phyloP scores from a whole-genome alignment of 345 rosid genomes.

The Syzygium jambos region DNA sequence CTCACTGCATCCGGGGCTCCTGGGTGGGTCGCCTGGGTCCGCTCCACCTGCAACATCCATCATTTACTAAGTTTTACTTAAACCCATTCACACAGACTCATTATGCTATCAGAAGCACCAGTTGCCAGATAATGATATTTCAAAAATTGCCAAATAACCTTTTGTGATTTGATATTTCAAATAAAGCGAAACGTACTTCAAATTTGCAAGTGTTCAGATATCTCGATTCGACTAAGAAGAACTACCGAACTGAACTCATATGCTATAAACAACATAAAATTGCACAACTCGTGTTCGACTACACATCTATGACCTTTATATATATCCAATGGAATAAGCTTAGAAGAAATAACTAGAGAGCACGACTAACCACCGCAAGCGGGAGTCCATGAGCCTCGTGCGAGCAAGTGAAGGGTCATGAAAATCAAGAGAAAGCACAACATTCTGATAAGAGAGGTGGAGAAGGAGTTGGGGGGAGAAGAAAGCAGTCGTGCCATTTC shows the following conservation, averaged over 20 bases:
- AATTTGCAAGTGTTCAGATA: background rate
- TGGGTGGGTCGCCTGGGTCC: fast-evolving
- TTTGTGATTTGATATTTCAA: background rate
- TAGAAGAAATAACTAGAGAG: background rate
- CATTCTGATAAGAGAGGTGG: background rate
- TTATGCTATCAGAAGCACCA: background rate
- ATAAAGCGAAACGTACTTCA: background rate
- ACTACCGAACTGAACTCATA: background rate
- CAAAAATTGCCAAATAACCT: background rate
- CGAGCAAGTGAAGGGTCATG: background rate
- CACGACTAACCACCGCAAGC: background rate
- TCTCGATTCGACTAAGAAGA: background rate
- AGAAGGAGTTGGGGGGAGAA: background rate
- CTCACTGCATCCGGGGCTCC: background rate
- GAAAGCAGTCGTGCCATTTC: background rate
- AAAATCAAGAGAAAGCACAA: background rate
- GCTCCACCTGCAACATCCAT: background rate
- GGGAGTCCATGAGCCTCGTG: background rate
- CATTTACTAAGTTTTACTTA: background rate
- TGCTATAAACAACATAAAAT: background rate
- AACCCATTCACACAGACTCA: background rate
- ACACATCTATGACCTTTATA: background rate
- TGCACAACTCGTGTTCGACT: background rate
- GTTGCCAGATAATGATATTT: background rate
- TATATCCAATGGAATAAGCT: background rate